Percentiles rank a stretch among this genome's conserved stretches.
Conservation (phyloP, 2,329 filamentous ascomycete species). For the Pseudogymnoascus sp. region DNA sequence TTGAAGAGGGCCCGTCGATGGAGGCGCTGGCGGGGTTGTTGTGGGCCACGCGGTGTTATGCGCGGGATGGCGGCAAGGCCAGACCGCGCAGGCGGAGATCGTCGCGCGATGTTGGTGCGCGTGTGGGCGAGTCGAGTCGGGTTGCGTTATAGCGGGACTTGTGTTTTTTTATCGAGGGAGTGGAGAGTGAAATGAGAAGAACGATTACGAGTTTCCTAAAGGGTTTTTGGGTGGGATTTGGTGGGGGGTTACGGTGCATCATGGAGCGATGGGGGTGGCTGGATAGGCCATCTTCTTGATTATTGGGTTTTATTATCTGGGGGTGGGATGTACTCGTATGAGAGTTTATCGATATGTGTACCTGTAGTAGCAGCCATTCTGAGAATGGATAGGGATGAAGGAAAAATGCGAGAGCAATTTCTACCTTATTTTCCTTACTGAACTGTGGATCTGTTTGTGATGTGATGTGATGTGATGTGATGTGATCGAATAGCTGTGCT, state of each 20-base stretch:
- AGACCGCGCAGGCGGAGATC: background rate
- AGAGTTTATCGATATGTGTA: background rate
- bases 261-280: background rate
- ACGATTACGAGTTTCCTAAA: background rate
- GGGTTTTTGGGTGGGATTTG: background rate
- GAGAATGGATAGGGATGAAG: background rate
- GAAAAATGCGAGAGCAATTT: background rate
- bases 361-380: background rate
- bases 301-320: background rate
- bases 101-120: background rate
- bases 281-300: background rate
- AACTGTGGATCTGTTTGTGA: too few species aligned
- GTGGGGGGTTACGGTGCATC: background rate
- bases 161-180: background rate
- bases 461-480: too few species aligned
- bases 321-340: background rate
- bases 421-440: background rate
- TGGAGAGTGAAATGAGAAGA: background rate
- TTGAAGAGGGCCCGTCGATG: conserved; percentile 21
- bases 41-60: conserved; percentile 23
- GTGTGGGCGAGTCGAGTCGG: background rate
- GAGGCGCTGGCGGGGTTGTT: conserved; percentile 28
- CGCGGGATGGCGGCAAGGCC: background rate
- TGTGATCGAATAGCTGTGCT: too few species aligned
- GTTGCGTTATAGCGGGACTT: background rate